phyloP scores from a whole-genome alignment of 2,329 filamentous ascomycete genomes.

The Dryadomyces quercus-mongolicae region DNA sequence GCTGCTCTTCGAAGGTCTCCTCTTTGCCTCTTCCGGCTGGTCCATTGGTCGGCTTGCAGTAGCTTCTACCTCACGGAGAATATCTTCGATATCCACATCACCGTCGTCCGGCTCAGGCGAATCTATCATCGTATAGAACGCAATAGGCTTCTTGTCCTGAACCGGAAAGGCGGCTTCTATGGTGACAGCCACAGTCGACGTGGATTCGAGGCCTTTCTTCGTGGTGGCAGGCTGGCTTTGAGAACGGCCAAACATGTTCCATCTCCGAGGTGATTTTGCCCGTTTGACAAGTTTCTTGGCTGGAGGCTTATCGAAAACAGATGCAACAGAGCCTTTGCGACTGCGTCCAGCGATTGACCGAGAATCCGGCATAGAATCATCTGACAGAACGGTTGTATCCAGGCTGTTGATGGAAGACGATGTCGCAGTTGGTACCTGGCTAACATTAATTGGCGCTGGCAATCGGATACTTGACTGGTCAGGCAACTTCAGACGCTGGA shows the following conservation, averaged over 20 bases:
- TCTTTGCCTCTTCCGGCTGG: background rate
- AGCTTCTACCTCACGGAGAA: conserved; percentile 36
- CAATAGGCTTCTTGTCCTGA: conserved; percentile 36
- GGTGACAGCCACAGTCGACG: conserved; percentile 30
- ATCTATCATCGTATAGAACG: conserved; percentile 52
- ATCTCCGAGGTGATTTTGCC: conserved; percentile 43
- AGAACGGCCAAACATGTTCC: conserved; percentile 51
- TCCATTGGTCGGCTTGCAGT: conserved; percentile 10
- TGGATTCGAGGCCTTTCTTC: conserved; percentile 27
- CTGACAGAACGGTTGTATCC: conserved; percentile 44
- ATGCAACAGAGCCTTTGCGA: conserved; percentile 6
- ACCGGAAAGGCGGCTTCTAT: conserved; percentile 37
- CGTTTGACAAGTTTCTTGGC: conserved; percentile 46
- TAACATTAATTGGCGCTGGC: conserved; percentile 40
- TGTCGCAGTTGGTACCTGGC: conserved; percentile 17
- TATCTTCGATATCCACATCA: conserved; percentile 31
- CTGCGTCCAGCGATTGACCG: conserved; percentile 23
- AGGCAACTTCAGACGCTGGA: conserved; percentile 36
- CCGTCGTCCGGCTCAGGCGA: conserved; percentile 38
- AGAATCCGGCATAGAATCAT: conserved; percentile 37
- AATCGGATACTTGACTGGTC: conserved; percentile 31
- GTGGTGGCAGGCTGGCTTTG: conserved; percentile 26
- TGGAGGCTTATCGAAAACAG: conserved; percentile 1
- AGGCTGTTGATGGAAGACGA: conserved; percentile 43
- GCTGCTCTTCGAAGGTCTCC: background rate